Base-by-base conservation (phyloP, 2,329 filamentous ascomycete species). In the Didymella exigua region DNA sequence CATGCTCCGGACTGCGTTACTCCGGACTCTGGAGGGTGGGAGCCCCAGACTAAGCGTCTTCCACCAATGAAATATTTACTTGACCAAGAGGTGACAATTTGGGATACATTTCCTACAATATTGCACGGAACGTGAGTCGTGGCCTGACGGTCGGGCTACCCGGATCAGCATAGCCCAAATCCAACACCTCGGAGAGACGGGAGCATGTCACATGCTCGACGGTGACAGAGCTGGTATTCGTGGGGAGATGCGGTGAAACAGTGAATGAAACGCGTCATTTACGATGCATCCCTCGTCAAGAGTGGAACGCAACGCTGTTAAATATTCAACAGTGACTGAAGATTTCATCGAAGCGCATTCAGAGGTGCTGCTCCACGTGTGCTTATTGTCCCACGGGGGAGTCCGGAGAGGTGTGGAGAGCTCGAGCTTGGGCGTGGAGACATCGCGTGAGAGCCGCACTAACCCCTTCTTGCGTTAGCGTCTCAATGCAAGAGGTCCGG, bases 11-110 rank as follows among this genome's bases (percentile, higher is more conserved):
- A 47, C 21, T 44, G 37, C 21, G 38, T 51, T 56, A 44, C 48
- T 51, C 54, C 48, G 54, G 48, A 56, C 37, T 38, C 48, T 48
- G 54, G 54, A 56, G 54, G 30, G 43, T 51, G 53, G 48, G 48
- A 51, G 42, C 54, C 54, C 54, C 54, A 44, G 54, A 52, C 42
- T 16, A 47, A 38, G 26, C 30, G 38, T 21, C 29, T 19, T 43
- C 43, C 30, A 30, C 54, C 54, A 56, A 56, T 56, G 33, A 42
- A 23, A 23, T 31, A 31, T 48, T 47, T 38, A 47, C 33, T 48
- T 56, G 42, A 47, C 37, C 44, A 47, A 48, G 38, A 48, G 31
- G 43, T 50, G 34, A 46, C 47, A 50, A 34, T 55, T 47, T 27
- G 41, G 47, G 52, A 46, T 37, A 34, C 30, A 2, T 37, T 10